Evolutionary conservation across 345 rosid species (phyloP).

Genomic region (Physaria fendleri): DNA sequence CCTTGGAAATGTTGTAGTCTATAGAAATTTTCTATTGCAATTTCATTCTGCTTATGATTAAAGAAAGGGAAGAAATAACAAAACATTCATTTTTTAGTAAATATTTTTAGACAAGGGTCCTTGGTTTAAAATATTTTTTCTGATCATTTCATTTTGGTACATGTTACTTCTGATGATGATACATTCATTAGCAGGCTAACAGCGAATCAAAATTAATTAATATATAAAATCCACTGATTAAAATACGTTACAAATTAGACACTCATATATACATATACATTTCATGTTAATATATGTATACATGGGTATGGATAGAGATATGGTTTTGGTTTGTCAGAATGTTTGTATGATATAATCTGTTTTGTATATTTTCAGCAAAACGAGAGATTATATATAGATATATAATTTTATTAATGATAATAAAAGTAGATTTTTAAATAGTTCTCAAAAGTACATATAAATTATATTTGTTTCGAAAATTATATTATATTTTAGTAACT

Average conservation of each 20-base stretch:
- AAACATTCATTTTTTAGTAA: background rate
- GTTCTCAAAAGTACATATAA: too few relatives aligned
- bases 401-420: too few relatives aligned
- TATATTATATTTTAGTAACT: too few relatives aligned
- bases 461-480: too few relatives aligned
- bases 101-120: background rate
- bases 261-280: too few relatives aligned
- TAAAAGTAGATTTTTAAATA: too few relatives aligned
- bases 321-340: background rate
- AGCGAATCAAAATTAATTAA: conserved; percentile 14
- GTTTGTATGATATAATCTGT: conserved; percentile 14
- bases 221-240: too few relatives aligned
- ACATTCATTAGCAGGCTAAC: conserved; percentile 8
- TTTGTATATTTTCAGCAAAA: too few relatives aligned
- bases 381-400: too few relatives aligned
- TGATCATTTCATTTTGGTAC: conserved; percentile 16
- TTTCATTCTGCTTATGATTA: background rate
- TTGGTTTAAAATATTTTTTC: background rate
- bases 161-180: conserved; percentile 1
- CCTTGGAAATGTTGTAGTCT: background rate
- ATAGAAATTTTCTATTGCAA: background rate
- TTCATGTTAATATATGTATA: background rate
- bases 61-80: background rate
- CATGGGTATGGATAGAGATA: background rate
- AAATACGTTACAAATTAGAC: background rate